Evolutionary conservation across 108 stramenopile species (phyloP).

Genomic region (Nannochloropsis gaditana): DNA sequence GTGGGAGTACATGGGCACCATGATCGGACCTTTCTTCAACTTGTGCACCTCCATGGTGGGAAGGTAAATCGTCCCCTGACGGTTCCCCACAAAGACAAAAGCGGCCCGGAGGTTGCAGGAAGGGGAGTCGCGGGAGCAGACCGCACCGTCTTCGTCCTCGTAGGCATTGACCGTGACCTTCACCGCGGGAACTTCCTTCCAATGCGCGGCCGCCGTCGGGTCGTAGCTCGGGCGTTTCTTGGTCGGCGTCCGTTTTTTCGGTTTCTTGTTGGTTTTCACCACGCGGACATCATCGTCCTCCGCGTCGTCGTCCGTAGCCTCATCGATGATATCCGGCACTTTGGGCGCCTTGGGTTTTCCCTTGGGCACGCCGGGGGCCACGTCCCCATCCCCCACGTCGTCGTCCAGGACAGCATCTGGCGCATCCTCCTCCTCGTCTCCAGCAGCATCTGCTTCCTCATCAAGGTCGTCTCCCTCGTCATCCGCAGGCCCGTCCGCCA

Average conservation of each 20-base stretch:
- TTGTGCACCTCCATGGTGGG: slow-evolving; percentile 5
- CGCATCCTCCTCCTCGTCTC: too few species aligned
- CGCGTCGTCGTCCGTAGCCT: not conserved
- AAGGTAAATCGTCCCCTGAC: not conserved
- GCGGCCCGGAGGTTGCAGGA: not conserved
- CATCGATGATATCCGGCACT: not conserved
- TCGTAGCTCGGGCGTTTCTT: not conserved
- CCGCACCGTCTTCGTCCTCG: not conserved
- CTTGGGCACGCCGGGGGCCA: not conserved
- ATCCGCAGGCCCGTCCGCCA: not conserved
- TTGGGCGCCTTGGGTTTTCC: not conserved
- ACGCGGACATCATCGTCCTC: not conserved
- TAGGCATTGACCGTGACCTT: not conserved
- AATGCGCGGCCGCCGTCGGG: not conserved
- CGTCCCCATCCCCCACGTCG: not conserved
- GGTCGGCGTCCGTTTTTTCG: not conserved
- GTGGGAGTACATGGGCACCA: slow-evolving; percentile 3
- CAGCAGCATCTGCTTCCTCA: not conserved
- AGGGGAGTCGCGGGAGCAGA: not conserved
- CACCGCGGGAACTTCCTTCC: not conserved
- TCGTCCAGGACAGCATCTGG: too few species aligned
- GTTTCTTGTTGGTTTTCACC: not conserved
- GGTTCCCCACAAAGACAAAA: not conserved
- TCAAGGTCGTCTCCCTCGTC: not conserved
- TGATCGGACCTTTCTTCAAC: not conserved